These are phyloP conservation scores for Aethionema arabicum DNA, from an alignment of 345 rosid species.

Conservation along the genomic window DNA sequence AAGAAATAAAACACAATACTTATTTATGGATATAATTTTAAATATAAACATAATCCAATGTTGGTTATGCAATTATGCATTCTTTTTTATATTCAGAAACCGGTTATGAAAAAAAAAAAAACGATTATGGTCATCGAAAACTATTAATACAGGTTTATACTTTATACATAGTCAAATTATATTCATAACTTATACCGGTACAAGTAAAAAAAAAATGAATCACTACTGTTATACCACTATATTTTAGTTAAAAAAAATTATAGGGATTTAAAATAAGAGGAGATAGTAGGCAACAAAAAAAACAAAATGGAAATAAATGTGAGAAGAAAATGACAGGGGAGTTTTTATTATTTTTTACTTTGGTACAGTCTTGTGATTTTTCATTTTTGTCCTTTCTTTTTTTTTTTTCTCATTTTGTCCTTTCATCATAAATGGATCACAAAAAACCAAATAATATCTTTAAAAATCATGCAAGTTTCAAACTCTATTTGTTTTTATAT, in stretches of 20 bases:
- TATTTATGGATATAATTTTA: no score
- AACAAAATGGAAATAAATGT: conserved; percentile 31
- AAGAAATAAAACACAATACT: background rate
- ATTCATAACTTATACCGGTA: no score
- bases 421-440: conserved; percentile 34
- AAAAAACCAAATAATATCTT: conserved; percentile 18
- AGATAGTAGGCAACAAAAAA: background rate
- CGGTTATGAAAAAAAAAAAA: no score
- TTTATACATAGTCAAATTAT: no score
- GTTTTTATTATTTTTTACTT: conserved; percentile 30
- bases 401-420: conserved; percentile 25
- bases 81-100: no score
- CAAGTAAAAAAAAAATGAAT: no score
- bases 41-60: no score
- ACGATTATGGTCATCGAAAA: no score
- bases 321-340: conserved; percentile 19
- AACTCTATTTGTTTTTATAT: conserved; percentile 29
- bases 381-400: no score
- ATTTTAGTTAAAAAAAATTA: background rate
- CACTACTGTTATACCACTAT: no score
- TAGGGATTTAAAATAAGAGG: conserved; percentile 1
- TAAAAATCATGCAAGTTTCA: conserved; percentile 10
- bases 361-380: conserved; percentile 41
- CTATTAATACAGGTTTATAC: no score
- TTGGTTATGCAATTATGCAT: no score